These are phyloP conservation scores for Boletus reticulatus DNA, from an alignment of 768 basidiomycete genomes.

Conservation along the genomic window DNA sequence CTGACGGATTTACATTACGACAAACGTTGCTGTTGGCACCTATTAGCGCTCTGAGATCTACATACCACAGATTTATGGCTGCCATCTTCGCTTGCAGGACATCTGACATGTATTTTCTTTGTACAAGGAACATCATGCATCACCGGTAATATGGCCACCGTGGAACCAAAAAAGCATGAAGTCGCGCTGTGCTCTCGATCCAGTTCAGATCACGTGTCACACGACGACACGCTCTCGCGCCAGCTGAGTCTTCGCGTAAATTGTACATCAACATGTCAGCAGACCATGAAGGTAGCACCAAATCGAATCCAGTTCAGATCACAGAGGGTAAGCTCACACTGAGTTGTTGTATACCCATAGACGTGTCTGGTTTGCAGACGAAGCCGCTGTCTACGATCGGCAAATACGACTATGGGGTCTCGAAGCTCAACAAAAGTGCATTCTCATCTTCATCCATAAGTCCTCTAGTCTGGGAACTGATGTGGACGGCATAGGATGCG, in stretches of 20 bases:
- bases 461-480: conserved; percentile 6
- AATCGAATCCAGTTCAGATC: conserved; percentile 44
- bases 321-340: conserved; percentile 57
- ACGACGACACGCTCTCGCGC: neutral
- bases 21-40: no score
- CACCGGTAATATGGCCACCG: no score
- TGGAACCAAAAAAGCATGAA: no score
- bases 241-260: neutral
- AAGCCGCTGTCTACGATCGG: conserved; percentile 90
- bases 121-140: no score
- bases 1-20: neutral
- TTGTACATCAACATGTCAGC: conserved; percentile 13
- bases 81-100: no score
- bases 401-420: conserved; percentile 98
- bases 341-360: neutral
- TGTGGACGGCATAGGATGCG: conserved; percentile 65
- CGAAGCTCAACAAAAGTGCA: conserved; percentile 92
- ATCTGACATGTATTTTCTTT: no score
- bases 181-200: no score
- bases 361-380: conserved; percentile 35
- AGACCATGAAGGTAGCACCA: conserved; percentile 30
- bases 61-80: no score
- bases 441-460: neutral
- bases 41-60: no score
- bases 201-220: conserved; percentile 16